Base-by-base conservation (phyloP, 768 basidiomycete genomes). In the Pleurotus eryngii region DNA sequence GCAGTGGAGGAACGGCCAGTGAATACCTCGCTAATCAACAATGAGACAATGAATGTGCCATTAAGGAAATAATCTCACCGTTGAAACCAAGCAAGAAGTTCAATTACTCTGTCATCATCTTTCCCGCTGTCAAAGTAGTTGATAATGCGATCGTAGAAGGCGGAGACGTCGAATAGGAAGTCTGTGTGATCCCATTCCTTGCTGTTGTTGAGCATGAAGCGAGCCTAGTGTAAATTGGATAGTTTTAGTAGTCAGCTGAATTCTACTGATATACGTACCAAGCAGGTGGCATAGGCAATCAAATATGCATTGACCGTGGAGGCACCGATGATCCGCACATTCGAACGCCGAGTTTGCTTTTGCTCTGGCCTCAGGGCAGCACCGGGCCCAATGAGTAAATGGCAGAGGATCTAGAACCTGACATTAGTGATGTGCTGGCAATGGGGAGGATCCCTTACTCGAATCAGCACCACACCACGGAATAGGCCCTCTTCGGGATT, bases 281-380 rank as follows among this genome's bases (percentile, higher is more conserved):
- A 62, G 14, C 66, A 64, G 15, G 67, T 69, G 5, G 66, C 65
- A 58, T 72, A 72, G 18, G 68, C 71, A 51, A 72, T 68, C 3
- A 66, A 61, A 5, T 65, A 58, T 0, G 66, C 60, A 0, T 66
- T 70, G 4, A 69, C 67, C 26, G 58, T 58, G 9, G 55, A 24
- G 20, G 68, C 49, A 0, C 47, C 38, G 2, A 62, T 20, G 5
- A 66, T 47, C 18, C 60, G 57, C 3, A 50, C 51, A n/a, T 43
- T 55, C 4, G 43, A 38, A 8, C 15, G 18, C 1, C 11, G n/a
- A 3, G 57, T 18, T 50, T 6, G 60, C 38, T 5, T 59, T 54
- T 7, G 27, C 46, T 12, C 48, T 54, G 26, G 57, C 30, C 55
- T 55, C 4, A 56, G 27, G 0, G 56, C 40, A 1, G 43, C 35